These are phyloP conservation scores for Pseudocercospora fijiensis DNA, from an alignment of 2,329 filamentous ascomycete species.

Conservation along the genomic window DNA sequence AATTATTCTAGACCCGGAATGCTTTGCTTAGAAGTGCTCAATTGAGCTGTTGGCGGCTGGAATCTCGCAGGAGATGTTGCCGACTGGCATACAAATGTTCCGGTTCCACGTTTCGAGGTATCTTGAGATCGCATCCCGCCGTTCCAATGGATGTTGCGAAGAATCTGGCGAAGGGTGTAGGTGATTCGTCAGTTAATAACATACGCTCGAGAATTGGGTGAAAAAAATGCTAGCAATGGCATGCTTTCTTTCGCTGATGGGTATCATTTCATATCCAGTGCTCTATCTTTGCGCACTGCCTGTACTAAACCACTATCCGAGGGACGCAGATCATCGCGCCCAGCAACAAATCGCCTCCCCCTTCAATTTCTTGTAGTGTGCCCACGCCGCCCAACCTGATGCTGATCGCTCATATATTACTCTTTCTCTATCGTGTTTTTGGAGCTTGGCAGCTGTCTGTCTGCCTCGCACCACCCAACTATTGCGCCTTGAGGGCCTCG, in stretches of 20 bases:
- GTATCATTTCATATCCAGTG: neutral
- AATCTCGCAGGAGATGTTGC: neutral
- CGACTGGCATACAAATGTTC: neutral
- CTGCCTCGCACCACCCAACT: neutral
- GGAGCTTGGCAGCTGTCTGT: neutral
- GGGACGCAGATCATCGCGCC: too few species aligned
- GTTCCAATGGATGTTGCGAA: too few species aligned
- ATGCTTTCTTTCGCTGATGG: too few species aligned
- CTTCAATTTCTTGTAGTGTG: neutral
- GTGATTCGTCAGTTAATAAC: too few species aligned
- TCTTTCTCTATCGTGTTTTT: neutral
- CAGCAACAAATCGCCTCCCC: too few species aligned
- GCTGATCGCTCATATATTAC: slow-evolving; percentile 3
- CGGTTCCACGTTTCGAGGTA: neutral
- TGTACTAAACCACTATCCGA: neutral
- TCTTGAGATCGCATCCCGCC: too few species aligned
- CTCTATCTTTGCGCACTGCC: neutral
- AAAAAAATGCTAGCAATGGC: too few species aligned
- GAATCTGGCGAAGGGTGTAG: too few species aligned
- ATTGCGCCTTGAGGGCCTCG: slow-evolving; percentile 29
- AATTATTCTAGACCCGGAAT: too few species aligned
- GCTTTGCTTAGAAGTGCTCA: neutral
- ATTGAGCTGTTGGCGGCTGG: neutral
- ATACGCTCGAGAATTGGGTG: too few species aligned
- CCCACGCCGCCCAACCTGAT: neutral